These are phyloP conservation scores for Hypoxylon sp. DNA, from an alignment of 2,329 filamentous ascomycete species.

Conservation along the genomic window DNA sequence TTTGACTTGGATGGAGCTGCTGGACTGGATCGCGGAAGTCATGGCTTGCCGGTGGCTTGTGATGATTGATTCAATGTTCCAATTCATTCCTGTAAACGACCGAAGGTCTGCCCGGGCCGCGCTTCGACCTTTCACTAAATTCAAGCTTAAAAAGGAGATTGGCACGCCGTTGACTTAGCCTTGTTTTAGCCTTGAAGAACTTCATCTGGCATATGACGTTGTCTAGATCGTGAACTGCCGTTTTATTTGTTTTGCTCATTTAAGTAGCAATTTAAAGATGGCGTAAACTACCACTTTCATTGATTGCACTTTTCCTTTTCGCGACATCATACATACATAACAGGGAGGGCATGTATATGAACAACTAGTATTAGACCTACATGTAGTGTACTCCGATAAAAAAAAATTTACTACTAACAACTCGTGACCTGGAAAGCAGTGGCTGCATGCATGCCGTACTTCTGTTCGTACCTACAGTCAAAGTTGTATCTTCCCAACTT, in stretches of 20 bases:
- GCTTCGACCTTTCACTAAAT: slow-evolving; percentile 44
- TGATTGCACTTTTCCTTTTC: slow-evolving; percentile 28
- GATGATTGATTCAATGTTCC: slow-evolving; percentile 50
- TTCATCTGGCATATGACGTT: slow-evolving; percentile 41
- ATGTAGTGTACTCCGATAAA: slow-evolving; percentile 27
- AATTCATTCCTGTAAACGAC: slow-evolving; percentile 49
- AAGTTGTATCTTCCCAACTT: slow-evolving; percentile 15
- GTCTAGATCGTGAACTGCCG: slow-evolving; percentile 40
- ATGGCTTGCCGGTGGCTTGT: slow-evolving; percentile 39
- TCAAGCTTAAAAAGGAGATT: slow-evolving; percentile 47
- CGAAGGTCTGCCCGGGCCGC: slow-evolving; percentile 52
- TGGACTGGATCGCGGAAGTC: slow-evolving; percentile 33
- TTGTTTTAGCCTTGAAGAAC: slow-evolving; percentile 44
- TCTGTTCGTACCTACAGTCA: slow-evolving; percentile 19
- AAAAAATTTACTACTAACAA: slow-evolving; percentile 11
- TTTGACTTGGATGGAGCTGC: slow-evolving; percentile 38
- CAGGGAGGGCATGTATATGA: slow-evolving; percentile 4
- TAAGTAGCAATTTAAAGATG: slow-evolving; percentile 39
- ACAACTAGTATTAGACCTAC: slow-evolving; percentile 10
- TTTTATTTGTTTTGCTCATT: slow-evolving; percentile 38
- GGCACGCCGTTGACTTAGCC: slow-evolving; percentile 46
- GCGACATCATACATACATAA: slow-evolving; percentile 5
- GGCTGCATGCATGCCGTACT: slow-evolving; percentile 36
- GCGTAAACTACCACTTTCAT: slow-evolving; percentile 30
- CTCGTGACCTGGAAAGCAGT: slow-evolving; percentile 28